Base-by-base conservation (phyloP, 306 rosid genomes). In the Delonix regia region DNA sequence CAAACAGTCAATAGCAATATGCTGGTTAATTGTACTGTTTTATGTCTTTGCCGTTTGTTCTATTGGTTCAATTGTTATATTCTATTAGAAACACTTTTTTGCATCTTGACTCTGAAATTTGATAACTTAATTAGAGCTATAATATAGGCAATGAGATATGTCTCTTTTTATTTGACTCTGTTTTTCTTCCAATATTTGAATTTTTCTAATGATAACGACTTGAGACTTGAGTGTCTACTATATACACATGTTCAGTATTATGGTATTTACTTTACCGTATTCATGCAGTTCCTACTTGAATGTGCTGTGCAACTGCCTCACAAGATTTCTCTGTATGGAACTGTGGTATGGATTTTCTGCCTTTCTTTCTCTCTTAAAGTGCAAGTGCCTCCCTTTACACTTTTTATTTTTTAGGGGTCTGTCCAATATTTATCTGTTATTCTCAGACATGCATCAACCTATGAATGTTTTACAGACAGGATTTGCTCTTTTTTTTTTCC, bases 221-320 rank as follows among this genome's bases (percentile, higher is more conserved):
- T 30, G 39, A 19, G 69, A 18, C 22, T 30, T 34, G 47, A 18
- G 9, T 57, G 4, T 18, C 44, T n/a, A 8, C 39, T 34, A 30
- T 16, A 19, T 83, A 27, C 25, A 42, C 33, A 6, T 42, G 27
- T 45, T 57, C 57, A 59, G 7, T 78, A 34, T 82, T 9, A 16
- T 61, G 52, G 22, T 44, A 15, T 76, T 69, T 74, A n/a, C 65
- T 77, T 70, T 64, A 21, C 80, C 75, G 33, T 57, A 38, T 86
- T 79, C 71, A 16, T 84, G 87, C 98, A 95, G 99, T 87, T 88
- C 84, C 88, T 95, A 84, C 77, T 89, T 14, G 69, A 78, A 42
- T 93, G 97, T 75, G 87, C 90, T 45, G 99, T 91, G 79, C 99
- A 93, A 82, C 83, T 95, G 87, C 96, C 98, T 81, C 99, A 95